Evolutionary conservation across 352 stramenopile species (phyloP), one percentile per base, ranked within the genome.

Genomic region (Phytophthora fragariaefolia): DNA sequence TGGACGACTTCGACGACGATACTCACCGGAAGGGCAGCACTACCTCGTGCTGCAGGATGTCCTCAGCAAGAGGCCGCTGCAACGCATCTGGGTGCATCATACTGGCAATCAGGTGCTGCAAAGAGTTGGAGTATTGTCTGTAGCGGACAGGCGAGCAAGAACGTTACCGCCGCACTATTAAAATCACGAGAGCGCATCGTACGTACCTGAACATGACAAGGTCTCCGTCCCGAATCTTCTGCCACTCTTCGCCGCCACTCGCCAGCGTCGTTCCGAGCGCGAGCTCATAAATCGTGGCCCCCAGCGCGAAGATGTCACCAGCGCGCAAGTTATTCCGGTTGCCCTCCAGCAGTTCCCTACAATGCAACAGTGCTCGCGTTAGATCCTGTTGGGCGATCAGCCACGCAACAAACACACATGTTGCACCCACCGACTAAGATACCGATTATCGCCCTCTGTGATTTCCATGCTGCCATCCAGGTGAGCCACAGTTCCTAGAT

Each of bases 61-160:
- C 87, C 53, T 92, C 84, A 27, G 87, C 85, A 3, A 89, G 78
- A 40, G 87, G 87, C 20, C 87, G 83, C 53, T 93, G 84, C 40
- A 94, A 70, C n/a, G 84, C 84, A 46, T 96, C 87, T 13, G 85
- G 87, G 60, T 96, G 87, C 87, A 96, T 90, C 87, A 96, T 93
- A 60, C 77, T 91, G 22, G 82, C 83, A 49, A 94, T 92, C 43
- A 96, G 60, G 55, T 96, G 85, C 78, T 94, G 87, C 36, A 96
- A 71, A 38, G 87, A 93, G 75, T 92, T 95, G 23, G 87, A 93
- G 70, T 95, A 95, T 69, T 95, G 83, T 27, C 82, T 91, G 71
- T 27, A 26, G 20, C 9, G 18, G 42, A 65, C 42, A 56, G 23
- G 26, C 23, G 42, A 67, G 18, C 18, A 38, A 61, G 22, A 17